These are phyloP conservation scores for Fraxinus americana DNA, from an alignment of 257 asterid species.

Conservation along the genomic window DNA sequence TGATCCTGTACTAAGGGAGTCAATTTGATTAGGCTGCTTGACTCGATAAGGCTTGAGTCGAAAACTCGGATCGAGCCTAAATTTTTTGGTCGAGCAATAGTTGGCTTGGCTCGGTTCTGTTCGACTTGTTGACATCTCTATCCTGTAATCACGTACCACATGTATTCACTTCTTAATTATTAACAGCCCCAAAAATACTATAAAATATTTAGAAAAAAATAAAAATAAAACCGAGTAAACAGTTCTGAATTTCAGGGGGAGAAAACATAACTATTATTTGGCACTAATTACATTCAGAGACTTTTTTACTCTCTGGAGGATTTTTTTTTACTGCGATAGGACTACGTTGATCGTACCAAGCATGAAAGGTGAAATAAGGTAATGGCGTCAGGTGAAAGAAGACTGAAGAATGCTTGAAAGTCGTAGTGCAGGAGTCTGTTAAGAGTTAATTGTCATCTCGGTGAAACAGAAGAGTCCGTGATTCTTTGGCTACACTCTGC, in stretches of 20 bases:
- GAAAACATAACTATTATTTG: constrained; percentile 37
- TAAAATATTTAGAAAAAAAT: background rate
- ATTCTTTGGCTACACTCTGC: constrained; percentile 15
- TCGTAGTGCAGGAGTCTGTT: constrained; percentile 11
- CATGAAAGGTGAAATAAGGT: background rate
- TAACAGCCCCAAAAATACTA: background rate
- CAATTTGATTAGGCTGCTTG: no score
- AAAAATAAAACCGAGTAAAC: background rate
- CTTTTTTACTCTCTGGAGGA: background rate
- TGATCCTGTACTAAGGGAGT: constrained; percentile 21
- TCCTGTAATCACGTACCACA: constrained; percentile 43
- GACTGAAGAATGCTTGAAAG: constrained; percentile 32
- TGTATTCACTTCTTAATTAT: constrained; percentile 17
- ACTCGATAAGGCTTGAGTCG: no score
- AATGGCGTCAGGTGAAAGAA: constrained; percentile 32
- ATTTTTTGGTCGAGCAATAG: no score
- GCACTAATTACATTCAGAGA: constrained; percentile 27
- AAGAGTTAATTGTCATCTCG: constrained; percentile 48
- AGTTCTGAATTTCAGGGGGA: constrained; percentile 11
- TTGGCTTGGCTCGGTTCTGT: no score
- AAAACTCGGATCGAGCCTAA: no score
- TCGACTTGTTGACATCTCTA: no score
- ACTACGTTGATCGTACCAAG: constrained; percentile 14
- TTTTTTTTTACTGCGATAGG: constrained; percentile 21
- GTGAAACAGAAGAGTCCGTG: constrained; percentile 14